Conservation (phyloP, 164 flowering plant species). For the Platanus orientalis region DNA sequence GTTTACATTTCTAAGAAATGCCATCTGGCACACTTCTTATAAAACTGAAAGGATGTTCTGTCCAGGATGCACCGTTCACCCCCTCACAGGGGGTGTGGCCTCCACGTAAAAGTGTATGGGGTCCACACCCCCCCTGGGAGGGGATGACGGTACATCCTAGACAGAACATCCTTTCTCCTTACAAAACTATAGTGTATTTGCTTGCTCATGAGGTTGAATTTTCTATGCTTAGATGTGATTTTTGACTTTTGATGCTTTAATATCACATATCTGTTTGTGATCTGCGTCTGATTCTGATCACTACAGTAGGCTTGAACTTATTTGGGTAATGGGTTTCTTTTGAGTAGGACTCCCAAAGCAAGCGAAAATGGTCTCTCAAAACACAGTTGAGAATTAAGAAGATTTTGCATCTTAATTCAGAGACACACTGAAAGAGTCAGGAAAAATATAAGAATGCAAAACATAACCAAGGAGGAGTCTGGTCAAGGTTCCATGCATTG, state of each 20-base stretch:
- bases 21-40: too few relatives aligned
- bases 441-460: constrained; percentile 23
- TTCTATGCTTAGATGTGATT: too few relatives aligned
- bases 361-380: background rate
- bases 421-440: constrained; percentile 5
- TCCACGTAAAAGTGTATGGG: too few relatives aligned
- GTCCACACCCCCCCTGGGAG: too few relatives aligned
- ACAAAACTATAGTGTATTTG: too few relatives aligned
- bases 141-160: too few relatives aligned
- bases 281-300: background rate
- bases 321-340: constrained; percentile 1
- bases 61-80: too few relatives aligned
- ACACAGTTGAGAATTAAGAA: background rate
- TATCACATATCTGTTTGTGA: background rate
- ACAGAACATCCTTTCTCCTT: too few relatives aligned
- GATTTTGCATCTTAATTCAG: constrained; percentile 8
- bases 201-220: too few relatives aligned
- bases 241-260: background rate
- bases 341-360: background rate
- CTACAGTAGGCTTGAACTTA: background rate
- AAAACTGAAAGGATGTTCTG: too few relatives aligned
- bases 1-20: too few relatives aligned
- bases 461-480: constrained; percentile 23
- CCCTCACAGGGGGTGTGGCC: too few relatives aligned
- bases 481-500: constrained; percentile 20